Evolutionary conservation across 2,329 filamentous ascomycete genomes (phyloP), one percentile per base, ranked within the genome.

Genomic region (Nectriaceae sp.): DNA sequence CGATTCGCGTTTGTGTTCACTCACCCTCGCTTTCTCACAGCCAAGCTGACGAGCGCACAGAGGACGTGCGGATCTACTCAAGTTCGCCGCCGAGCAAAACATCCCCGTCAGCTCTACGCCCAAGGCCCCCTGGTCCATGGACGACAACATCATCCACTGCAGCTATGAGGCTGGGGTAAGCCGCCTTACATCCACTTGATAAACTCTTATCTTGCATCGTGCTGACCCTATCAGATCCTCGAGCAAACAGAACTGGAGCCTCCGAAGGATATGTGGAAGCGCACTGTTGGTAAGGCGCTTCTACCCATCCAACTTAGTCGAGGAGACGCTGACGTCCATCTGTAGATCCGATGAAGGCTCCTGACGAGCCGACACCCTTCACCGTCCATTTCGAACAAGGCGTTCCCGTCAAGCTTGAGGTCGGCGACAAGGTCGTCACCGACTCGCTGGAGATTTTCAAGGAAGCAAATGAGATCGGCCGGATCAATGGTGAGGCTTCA

Each of bases 31-130:
- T 39, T 21, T 40, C 19, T 41, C n/a, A 20, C 31, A 42, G 15
- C 13, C 15, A 50, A 43, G 41, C 44, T 55, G 41, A 55, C 31
- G 4, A 42, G 16, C 10, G 43, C 45, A 46, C 46, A 62, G 52
- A 70, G 87, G 88, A 61, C 83, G 88, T 47, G 77, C 84, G 57
- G 87, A 88, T 65, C 79, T 90, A 39, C 79, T 91, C 44, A 80
- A 89, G 67, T 91, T 86, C 65, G 88, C 88, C 42, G 77, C 73
- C 15, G 68, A 80, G 66, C 77, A 82, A 59, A 79, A 79, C 67
- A 88, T 90, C 55, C 87, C 88, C 43, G 87, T 90, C 54, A 83
- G 80, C 31, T 85, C 82, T 62, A 89, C 86, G 59, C 88, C 88
- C 76, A 81, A 82, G 65, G 85, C 85, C 73, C 85, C 85, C 41